phyloP scores from a whole-genome alignment of 2,329 filamentous ascomycete genomes.

The Cryphonectria japonica region DNA sequence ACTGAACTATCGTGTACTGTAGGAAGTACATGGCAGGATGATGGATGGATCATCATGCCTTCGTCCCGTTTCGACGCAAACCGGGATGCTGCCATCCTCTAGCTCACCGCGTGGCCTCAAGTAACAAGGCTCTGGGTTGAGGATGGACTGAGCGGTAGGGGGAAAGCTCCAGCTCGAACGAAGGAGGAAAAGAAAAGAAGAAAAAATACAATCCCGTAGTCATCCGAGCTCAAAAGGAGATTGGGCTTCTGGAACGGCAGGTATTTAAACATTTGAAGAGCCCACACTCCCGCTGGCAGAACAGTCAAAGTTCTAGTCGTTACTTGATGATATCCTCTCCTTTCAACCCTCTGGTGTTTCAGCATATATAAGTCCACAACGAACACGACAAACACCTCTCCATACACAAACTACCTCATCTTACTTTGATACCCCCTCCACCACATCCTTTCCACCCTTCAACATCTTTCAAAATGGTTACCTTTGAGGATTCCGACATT shows the following conservation, averaged over 20 bases:
- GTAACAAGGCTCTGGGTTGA: neutral
- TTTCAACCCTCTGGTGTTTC: slow-evolving; percentile 16
- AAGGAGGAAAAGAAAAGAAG: neutral
- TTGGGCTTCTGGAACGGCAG: slow-evolving; percentile 11
- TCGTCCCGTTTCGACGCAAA: neutral
- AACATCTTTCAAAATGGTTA: slow-evolving; percentile 23
- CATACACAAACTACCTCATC: neutral
- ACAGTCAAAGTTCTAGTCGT: neutral
- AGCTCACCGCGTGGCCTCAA: slow-evolving; percentile 12
- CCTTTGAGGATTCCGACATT: slow-evolving; percentile 15
- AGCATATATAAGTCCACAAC: too few species aligned
- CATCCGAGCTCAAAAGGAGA: slow-evolving; percentile 10
- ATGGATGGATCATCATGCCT: slow-evolving; percentile 12
- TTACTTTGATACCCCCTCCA: slow-evolving; percentile 18
- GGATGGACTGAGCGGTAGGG: neutral
- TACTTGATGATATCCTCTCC: slow-evolving; percentile 11
- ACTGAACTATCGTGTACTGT: neutral
- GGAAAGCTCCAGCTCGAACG: neutral
- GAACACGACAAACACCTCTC: neutral
- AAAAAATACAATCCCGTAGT: slow-evolving; percentile 4
- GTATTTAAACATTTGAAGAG: slow-evolving; percentile 27
- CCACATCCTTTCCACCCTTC: neutral
- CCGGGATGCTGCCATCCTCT: slow-evolving; percentile 2
- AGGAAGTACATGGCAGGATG: neutral
- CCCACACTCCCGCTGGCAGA: slow-evolving; percentile 13